These are phyloP conservation scores for Metroxylon sagu DNA, from an alignment of 176 grass and related monocot genomes.

Conservation along the genomic window DNA sequence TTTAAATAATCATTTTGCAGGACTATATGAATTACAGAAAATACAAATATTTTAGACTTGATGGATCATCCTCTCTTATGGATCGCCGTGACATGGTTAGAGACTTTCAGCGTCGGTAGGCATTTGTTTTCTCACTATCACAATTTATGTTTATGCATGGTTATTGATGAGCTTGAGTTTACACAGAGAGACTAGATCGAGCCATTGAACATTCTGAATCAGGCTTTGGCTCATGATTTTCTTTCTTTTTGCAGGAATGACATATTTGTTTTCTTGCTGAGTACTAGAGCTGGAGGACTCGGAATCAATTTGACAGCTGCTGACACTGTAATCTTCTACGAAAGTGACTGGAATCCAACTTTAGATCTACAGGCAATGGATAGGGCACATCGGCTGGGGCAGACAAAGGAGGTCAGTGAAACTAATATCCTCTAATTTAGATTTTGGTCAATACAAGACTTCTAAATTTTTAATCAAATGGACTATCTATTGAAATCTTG, in stretches of 20 bases:
- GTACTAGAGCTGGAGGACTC: slow-evolving; percentile 93
- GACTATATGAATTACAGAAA: slow-evolving; percentile 99
- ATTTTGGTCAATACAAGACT: too few relatives aligned
- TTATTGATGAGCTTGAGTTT: too few relatives aligned
- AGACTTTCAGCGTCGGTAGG: slow-evolving; percentile 79
- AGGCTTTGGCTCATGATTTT: neutral
- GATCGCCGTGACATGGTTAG: slow-evolving; percentile 99
- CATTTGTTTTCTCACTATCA: neutral
- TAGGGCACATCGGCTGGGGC: slow-evolving; percentile 93
- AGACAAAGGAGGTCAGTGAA: slow-evolving; percentile 73
- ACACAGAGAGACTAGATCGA: neutral
- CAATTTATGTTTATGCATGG: too few relatives aligned
- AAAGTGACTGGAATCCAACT: slow-evolving; percentile 99
- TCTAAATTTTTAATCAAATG: too few relatives aligned
- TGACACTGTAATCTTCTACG: slow-evolving; percentile 99
- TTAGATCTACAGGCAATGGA: slow-evolving; percentile 99
- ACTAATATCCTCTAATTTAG: too few relatives aligned
- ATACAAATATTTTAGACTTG: slow-evolving; percentile 96
- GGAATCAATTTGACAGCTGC: slow-evolving; percentile 99
- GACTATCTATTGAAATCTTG: neutral
- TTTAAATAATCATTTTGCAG: slow-evolving; percentile 32
- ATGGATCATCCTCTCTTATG: slow-evolving; percentile 89
- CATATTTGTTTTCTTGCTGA: slow-evolving; percentile 98
- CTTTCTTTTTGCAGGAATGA: slow-evolving; percentile 61
- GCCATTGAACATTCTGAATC: neutral